Evolutionary conservation across 2,329 filamentous ascomycete species (phyloP).

Genomic region (Boeremia exigua): DNA sequence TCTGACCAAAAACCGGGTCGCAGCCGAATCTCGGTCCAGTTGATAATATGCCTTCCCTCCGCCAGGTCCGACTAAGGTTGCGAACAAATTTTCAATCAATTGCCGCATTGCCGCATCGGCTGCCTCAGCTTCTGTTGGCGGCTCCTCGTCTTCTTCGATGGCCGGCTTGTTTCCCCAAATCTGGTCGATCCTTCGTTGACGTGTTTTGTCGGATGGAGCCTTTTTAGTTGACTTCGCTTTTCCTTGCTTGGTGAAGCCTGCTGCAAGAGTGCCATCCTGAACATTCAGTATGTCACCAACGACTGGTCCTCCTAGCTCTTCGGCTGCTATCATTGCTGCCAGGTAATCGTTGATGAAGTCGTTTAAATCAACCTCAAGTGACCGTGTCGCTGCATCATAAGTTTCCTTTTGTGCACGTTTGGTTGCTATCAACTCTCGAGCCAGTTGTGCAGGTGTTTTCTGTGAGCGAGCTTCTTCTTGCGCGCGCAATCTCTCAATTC

Average conservation of each 20-base stretch:
- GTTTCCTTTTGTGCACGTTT: constrained; percentile 64
- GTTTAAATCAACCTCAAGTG: constrained; percentile 68
- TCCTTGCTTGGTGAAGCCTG: constrained; percentile 61
- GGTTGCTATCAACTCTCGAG: constrained; percentile 66
- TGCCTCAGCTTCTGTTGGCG: constrained; percentile 54
- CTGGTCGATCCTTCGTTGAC: constrained; percentile 59
- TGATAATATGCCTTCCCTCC: constrained; percentile 55
- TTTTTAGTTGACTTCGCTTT: constrained; percentile 52
- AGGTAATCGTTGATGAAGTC: constrained; percentile 74
- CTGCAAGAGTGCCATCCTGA: constrained; percentile 60
- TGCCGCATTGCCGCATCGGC: constrained; percentile 56
- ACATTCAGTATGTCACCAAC: constrained; percentile 76
- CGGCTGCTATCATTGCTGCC: constrained; percentile 78
- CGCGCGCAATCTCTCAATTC: constrained; percentile 66
- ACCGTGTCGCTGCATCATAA: constrained; percentile 67
- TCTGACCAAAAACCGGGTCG: constrained; percentile 60
- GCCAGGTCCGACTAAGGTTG: constrained; percentile 46
- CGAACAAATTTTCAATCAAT: constrained; percentile 56
- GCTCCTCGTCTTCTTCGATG: constrained; percentile 30
- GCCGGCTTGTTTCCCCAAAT: constrained; percentile 51
- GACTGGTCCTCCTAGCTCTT: constrained; percentile 82
- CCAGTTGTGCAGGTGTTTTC: constrained; percentile 66
- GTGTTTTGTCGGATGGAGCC: constrained; percentile 38
- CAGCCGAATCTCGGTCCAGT: constrained; percentile 58
- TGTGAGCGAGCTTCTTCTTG: constrained; percentile 64